These are phyloP conservation scores for Plenodomus lindquistii DNA, from an alignment of 2,329 filamentous ascomycete species.

Conservation along the genomic window DNA sequence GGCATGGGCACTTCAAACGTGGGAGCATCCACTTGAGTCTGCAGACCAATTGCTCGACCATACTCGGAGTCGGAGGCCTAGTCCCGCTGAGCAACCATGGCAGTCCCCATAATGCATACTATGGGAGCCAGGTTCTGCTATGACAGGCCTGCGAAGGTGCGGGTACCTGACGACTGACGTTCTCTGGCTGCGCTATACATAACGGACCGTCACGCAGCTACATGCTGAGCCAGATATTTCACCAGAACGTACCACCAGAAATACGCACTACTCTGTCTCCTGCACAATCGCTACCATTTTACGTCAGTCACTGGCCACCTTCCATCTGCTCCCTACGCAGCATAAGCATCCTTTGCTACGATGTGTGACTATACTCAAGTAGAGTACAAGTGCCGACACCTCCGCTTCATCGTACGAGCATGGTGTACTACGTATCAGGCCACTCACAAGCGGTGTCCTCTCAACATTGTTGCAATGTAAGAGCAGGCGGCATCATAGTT, in stretches of 20 bases:
- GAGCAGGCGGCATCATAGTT: conserved; percentile 4
- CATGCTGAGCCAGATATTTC: conserved; percentile 16
- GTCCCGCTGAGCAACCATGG: conserved; percentile 23
- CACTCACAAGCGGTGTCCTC: conserved; percentile 59
- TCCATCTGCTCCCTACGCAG: background rate
- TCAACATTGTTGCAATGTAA: conserved; percentile 59
- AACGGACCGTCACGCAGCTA: conserved; percentile 22
- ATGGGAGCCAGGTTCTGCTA: conserved; percentile 14
- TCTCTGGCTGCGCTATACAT: conserved; percentile 17
- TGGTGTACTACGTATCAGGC: conserved; percentile 60
- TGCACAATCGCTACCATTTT: background rate
- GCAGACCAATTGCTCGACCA: conserved; percentile 25
- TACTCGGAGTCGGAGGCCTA: conserved; percentile 18
- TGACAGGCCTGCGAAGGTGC: conserved; percentile 18
- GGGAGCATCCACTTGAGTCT: conserved; percentile 19
- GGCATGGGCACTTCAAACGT: conserved; percentile 28
- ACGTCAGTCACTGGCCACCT: conserved; percentile 5
- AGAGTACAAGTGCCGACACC: conserved; percentile 60
- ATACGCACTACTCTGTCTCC: conserved; percentile 6
- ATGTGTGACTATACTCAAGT: conserved; percentile 66
- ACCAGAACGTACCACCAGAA: conserved; percentile 7
- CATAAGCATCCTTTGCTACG: conserved; percentile 7
- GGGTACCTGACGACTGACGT: conserved; percentile 30
- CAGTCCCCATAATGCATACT: conserved; percentile 23
- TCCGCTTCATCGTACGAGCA: conserved; percentile 59